Evolutionary conservation across 306 rosid species (phyloP), one percentile per base, ranked within the genome.

Genomic region (Castanea crenata): DNA sequence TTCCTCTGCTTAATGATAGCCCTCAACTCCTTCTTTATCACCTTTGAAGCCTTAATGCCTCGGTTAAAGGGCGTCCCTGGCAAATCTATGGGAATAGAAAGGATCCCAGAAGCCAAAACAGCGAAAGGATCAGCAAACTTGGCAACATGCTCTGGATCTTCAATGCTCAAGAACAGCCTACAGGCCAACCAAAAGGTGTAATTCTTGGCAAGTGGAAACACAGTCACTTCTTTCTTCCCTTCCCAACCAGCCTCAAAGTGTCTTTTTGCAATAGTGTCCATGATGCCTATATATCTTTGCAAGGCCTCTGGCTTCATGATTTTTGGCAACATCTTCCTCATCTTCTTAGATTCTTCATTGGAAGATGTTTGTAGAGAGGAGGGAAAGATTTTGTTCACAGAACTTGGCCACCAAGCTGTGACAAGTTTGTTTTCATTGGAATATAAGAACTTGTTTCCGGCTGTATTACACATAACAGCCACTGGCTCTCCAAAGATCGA

Each of bases 301-400:
- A 75, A 51, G 19, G 78, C 79, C 46, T 61, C 79, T n/a, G 79
- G 79, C 23, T 75, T 75, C 4, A 75, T 44, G 70, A 75, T 61
- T 15, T 41, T 55, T 1, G 79, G 79, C 21, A 75, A 70, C 3
- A 75, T 12, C 14, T 46, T 75, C 27, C 52, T 75, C 8, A 23
- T 38, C 21, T 51, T 75, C 57, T 38, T 75, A 2, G 71, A 69
- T 46, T 75, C 59, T 12, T 75, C 79, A 4, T 38, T 75, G 38
- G 59, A 19, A 29, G 55, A 58, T 19, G 54, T 9, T 29, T 75
- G 68, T 21, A 41, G 8, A 19, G 79, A 32, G n/a, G 79, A 75
- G 15, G 79, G 79, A 34, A 75, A 75, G 10, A 75, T 35, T 16
- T 75, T 75, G 56, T 75, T 25, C 14, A 64, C 56, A 23, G 79